Conservation (phyloP, 2,329 filamentous ascomycete genomes). For the Grosmannia clavigera region DNA sequence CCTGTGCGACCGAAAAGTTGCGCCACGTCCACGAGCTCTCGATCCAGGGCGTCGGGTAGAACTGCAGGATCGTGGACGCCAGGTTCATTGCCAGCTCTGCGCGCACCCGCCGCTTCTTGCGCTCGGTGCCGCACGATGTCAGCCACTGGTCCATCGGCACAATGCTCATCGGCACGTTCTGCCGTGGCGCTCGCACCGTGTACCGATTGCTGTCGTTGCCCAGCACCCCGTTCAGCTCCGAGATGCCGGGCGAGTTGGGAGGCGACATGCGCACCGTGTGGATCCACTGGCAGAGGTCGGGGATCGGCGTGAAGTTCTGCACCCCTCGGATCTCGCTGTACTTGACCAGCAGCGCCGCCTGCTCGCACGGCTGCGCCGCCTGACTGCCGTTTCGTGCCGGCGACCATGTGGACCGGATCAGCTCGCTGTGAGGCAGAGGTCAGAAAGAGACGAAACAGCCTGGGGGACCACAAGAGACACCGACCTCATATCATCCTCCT, state of each 20-base stretch:
- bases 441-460: not conserved
- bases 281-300: constrained; percentile 12
- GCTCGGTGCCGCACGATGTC: constrained; percentile 3
- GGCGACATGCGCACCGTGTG: constrained; percentile 5
- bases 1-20: constrained; percentile 9
- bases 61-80: constrained; percentile 10
- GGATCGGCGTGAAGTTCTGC: constrained; percentile 9
- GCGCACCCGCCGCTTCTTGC: constrained; percentile 8
- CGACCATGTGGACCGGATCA: constrained; percentile 8
- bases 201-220: constrained; percentile 7
- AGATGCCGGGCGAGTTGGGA: constrained; percentile 5
- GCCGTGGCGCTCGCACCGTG: constrained; percentile 7
- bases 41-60: constrained; percentile 11
- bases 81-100: constrained; percentile 10
- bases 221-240: constrained; percentile 7
- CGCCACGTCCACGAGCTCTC: constrained; percentile 12
- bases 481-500: constrained; percentile 5
- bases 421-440: constrained; percentile 1
- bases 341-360: constrained; percentile 9
- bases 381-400: constrained; percentile 3
- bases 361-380: constrained; percentile 4
- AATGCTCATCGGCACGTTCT: constrained; percentile 3
- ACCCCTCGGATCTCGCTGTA: constrained; percentile 10
- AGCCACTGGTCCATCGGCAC: constrained; percentile 12
- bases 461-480: not conserved